Conservation (phyloP, 2,329 filamentous ascomycete genomes). For the Verruconis gallopava region DNA sequence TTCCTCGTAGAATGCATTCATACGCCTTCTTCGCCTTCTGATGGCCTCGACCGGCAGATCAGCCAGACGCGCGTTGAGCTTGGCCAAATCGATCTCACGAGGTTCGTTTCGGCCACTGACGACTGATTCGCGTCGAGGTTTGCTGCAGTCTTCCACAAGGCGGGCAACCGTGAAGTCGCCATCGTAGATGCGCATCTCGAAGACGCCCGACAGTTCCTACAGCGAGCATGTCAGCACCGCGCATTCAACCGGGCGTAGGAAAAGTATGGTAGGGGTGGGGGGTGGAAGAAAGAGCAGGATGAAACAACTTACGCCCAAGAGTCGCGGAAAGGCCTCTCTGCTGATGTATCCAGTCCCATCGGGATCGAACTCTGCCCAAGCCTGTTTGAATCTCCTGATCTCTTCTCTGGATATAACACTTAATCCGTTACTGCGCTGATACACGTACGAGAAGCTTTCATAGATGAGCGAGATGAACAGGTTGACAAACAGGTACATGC, state of each 20-base stretch:
- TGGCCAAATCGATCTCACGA: conserved; percentile 53
- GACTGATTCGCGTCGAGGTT: conserved; percentile 40
- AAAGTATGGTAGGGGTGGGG: no score
- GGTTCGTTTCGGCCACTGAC: conserved; percentile 28
- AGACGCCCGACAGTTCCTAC: conserved; percentile 77
- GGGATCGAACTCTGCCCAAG: conserved; percentile 92
- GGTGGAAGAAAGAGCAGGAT: not conserved
- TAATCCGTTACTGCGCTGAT: conserved; percentile 88
- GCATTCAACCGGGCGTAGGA: no score
- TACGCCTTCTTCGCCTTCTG: conserved; percentile 58
- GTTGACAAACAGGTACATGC: conserved; percentile 99
- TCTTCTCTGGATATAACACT: conserved; percentile 85
- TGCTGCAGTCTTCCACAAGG: conserved; percentile 73
- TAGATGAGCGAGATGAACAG: conserved; percentile 97
- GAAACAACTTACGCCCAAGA: conserved; percentile 55
- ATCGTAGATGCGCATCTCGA: conserved; percentile 94
- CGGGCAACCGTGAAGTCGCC: conserved; percentile 75
- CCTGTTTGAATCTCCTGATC: conserved; percentile 92
- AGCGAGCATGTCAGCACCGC: conserved; percentile 10
- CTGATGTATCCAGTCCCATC: conserved; percentile 82
- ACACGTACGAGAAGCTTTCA: conserved; percentile 98
- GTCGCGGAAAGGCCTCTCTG: conserved; percentile 75
- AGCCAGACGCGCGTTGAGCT: conserved; percentile 59
- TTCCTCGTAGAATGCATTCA: conserved; percentile 96
- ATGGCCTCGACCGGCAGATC: conserved; percentile 65